Base-by-base conservation (phyloP, 2,329 filamentous ascomycete species). In the Didymella pinodella region DNA sequence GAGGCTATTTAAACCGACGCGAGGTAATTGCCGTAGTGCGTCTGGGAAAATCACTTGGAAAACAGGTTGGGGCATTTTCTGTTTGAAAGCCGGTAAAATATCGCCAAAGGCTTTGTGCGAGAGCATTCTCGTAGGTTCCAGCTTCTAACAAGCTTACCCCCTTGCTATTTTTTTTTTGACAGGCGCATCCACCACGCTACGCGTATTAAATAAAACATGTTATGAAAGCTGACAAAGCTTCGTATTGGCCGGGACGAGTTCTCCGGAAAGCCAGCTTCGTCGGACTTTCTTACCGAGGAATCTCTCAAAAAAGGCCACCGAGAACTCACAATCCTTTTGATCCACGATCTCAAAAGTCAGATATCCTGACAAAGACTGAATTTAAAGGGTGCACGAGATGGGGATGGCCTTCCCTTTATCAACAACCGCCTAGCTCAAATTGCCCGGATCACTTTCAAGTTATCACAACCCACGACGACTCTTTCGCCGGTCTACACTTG, bases 211-310 rank as follows among this genome's bases (percentile, higher is more conserved):
- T 14, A 29, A 51, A 32, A 31, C 28, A 48, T 47, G 57, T 48
- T 34, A 31, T 20, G 40, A 34, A 18, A 46, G 25, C 36, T 34
- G 26, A 28, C 7, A 38, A 18, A 44, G 34, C 47, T 20, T 60
- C 41, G 28, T 31, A 62, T 62, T 62, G 59, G 59, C 48, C 59
- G 40, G 59, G 59, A n/a, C 16, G 56, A 53, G 31, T 22, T 40
- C 47, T 50, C 59, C 59, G 59, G 38, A 14, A 47, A 34, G 45
- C 38, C 43, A 50, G 31, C 44, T 44, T 38, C 11, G 45, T 59
- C 59, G 59, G 59, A 22, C 31, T 40, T 54, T 53, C 40, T 53
- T 55, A 59, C 59, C 59, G 59, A 59, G 55, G 46, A 54, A 32
- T 38, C 46, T 34, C 26, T 48, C 48, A 31, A 47, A 54, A 59